Evolutionary conservation across 176 grass and related monocot species (phyloP), one percentile per base, ranked within the genome.

Genomic region (Carex kokanica): DNA sequence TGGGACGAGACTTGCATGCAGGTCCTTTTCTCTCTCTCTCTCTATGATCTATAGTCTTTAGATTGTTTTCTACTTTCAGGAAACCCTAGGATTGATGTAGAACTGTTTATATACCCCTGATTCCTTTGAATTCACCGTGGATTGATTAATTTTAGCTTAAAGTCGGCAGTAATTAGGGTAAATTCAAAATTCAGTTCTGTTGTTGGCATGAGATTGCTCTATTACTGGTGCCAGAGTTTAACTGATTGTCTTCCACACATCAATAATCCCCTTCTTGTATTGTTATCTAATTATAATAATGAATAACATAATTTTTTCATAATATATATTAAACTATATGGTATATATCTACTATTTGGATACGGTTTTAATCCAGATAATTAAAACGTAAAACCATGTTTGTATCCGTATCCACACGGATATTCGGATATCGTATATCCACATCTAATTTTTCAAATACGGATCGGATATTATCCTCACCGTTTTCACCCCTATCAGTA

Each of bases 1-100:
- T 99, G 93, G 93, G 96, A 99, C 83, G 93, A 99, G 84, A 99
- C 96, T 15, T 99, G 96, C 34, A 99, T 99, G 91, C 96, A 95
- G 91, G 93, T 95, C 54, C 21, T 9, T 58, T 2, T 67, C 43
- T 74, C 18, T 74, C n/a, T 41, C 34, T 60, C 61, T 74, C 43
- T 43, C n/a, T n/a, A n/a, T n/a, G 64, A 27, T 59, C 25, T 21
- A 10, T 51, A 68, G 3, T 40, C 60, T 21, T 10, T 18, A 69
- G 8, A 14, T 31, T 14, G 57, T 8, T 81, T 49, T 64, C 12
- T 81, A 64, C 32, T 81, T 66, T 67, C 62, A 21, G 4, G 24
- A 55, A 78, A 56, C 24, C 73, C 51, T 78, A 55, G 73, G 25
- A 31, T 55, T 31, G 16, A 17, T 78, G 25, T 32, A 18, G 15